Base-by-base conservation (phyloP, 2,329 filamentous ascomycete species). In the Aspergillus versicolor region DNA sequence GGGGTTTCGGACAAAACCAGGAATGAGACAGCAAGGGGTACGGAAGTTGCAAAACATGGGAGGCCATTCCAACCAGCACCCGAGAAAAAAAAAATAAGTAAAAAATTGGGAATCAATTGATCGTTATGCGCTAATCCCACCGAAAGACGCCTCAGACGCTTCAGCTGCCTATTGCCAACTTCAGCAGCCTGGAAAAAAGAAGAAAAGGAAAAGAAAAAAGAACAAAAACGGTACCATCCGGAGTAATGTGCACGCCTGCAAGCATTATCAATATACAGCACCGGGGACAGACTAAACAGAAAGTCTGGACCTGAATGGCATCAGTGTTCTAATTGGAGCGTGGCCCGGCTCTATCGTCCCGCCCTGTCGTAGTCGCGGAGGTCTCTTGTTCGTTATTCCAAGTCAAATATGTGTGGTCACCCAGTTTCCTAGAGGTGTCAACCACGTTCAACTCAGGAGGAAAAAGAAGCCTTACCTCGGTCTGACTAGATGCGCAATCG, bases 401-500 rank as follows among this genome's bases (percentile, higher is more conserved):
- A 22, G 91, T 94, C 48, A 99, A 83, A 73, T 99, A 97, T 8
- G 92, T 97, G 75, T 97, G 94, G 74, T 99, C 94, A 60, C 94
- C 94, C 42, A 99, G 84, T 89, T 97, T 99, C 70, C 94, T 93
- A 44, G 15, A 32, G 7, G 11, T 15, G 44, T 60, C 8, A 55
- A 43, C 24, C 19, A 21, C 5, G 19, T 21, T 53, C 27, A 41
- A 42, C 21, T n/a, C 19, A 13, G n/a, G 7, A 8, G 17, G 4
- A 22, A 21, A n/a, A 46, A 13, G 15, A 45, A 21, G 4, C 21
- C 84, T 70, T 79, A 91, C 90, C 90, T 88, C 61, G 94, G 94
- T 72, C 90, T 92, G 75, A 99, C 87, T 62, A 97, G 82, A 77
- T 97, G 92, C 0, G 91, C 92, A 60, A 91, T 83, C 34, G 93